Percentiles rank a stretch among this genome's conserved stretches.
These are phyloP conservation scores for Xylogone sp. DNA, from an alignment of 2,329 filamentous ascomycete species.

Conservation along the genomic window DNA sequence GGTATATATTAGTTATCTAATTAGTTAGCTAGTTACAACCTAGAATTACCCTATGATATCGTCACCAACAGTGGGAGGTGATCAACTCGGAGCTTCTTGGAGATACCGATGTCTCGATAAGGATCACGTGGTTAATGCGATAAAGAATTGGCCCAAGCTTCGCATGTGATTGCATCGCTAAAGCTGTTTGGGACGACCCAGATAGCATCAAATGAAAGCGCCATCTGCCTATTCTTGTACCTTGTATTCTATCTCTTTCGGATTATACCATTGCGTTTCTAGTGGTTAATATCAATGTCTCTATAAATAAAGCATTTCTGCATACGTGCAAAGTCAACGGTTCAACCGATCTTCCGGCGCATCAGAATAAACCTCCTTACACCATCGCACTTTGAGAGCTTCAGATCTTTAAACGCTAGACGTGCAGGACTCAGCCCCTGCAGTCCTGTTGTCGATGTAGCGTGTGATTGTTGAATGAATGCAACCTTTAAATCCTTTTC, in stretches of 20 bases:
- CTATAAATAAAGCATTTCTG: neutral
- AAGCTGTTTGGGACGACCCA: neutral
- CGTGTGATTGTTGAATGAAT: slow-evolving; percentile 58
- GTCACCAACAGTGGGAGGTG: no score
- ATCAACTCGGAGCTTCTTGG: no score
- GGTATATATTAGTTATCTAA: no score
- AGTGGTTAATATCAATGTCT: neutral
- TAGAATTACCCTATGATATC: no score
- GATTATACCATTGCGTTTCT: neutral
- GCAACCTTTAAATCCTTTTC: slow-evolving; percentile 98
- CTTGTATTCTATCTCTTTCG: neutral
- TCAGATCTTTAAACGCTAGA: neutral
- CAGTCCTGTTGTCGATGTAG: slow-evolving; percentile 3
- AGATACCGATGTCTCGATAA: neutral
- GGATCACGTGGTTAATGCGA: neutral
- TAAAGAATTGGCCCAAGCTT: neutral
- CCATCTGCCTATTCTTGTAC: neutral
- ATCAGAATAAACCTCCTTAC: neutral
- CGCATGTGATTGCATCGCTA: neutral
- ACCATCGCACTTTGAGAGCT: neutral
- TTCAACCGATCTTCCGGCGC: neutral
- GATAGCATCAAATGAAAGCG: neutral
- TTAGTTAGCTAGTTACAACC: no score
- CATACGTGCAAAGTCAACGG: neutral
- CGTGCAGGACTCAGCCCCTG: slow-evolving; percentile 1